These are phyloP conservation scores for Venturiaceae sp. DNA, from an alignment of 2,329 filamentous ascomycete genomes.

Conservation along the genomic window DNA sequence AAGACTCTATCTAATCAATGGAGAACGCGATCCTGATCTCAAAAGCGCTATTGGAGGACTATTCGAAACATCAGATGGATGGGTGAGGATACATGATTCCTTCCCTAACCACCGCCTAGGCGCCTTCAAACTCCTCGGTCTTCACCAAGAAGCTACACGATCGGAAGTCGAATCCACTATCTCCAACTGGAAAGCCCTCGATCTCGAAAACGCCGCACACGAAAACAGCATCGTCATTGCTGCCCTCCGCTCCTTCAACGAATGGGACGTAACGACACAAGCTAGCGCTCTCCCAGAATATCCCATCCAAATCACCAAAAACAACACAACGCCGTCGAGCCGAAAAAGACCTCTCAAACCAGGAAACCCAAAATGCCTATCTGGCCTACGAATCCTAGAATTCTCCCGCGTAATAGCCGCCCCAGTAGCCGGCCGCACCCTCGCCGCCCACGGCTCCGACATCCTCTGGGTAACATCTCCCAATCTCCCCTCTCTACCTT, in stretches of 20 bases:
- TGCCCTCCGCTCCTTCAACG: conserved; percentile 36
- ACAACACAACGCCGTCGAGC: conserved; percentile 16
- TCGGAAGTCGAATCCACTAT: conserved; percentile 30
- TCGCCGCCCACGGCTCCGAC: no score
- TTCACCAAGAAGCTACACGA: conserved; percentile 23
- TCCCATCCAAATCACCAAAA: conserved; percentile 39
- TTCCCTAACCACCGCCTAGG: conserved; percentile 42
- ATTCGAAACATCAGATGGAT: no score
- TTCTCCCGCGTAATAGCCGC: no score
- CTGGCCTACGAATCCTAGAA: no score
- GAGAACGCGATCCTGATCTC: no score
- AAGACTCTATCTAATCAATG: no score
- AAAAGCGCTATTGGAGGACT: no score
- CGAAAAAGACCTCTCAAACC: no score
- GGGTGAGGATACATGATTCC: conserved; percentile 45
- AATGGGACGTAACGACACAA: conserved; percentile 44
- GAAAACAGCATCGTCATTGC: conserved; percentile 35
- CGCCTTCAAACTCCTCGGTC: conserved; percentile 33
- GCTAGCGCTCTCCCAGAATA: conserved; percentile 32
- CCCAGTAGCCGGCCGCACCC: no score
- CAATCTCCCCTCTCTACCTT: no score
- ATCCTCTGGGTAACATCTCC: no score
- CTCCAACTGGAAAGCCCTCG: conserved; percentile 30
- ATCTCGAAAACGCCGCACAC: conserved; percentile 38
- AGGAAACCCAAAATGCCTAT: no score